Conservation (phyloP, 345 rosid species). For the Aethionema arabicum region DNA sequence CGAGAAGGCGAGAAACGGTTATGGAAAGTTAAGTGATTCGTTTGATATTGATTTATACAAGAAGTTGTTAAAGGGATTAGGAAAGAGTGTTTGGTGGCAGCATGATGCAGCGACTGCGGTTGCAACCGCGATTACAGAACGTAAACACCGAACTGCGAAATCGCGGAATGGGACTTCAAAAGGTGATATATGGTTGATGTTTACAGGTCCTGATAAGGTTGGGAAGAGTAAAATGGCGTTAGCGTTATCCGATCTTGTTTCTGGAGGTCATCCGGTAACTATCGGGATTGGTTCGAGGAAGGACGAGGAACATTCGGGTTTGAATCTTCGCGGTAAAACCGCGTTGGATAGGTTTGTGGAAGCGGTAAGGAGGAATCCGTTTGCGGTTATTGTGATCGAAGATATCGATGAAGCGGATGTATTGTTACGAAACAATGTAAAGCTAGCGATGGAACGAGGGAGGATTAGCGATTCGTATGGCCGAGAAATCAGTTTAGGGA, state of each 20-base stretch:
- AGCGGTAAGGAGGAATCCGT: slow-evolving; percentile 78
- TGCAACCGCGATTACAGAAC: slow-evolving; percentile 67
- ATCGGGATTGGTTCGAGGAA: slow-evolving; percentile 61
- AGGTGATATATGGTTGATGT: slow-evolving; percentile 83
- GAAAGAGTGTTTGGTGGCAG: slow-evolving; percentile 91
- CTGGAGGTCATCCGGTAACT: slow-evolving; percentile 52
- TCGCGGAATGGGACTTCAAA: slow-evolving; percentile 45
- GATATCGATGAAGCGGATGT: slow-evolving; percentile 84
- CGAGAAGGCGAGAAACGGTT: slow-evolving; percentile 44
- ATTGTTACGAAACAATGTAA: slow-evolving; percentile 66
- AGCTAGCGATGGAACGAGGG: slow-evolving; percentile 88
- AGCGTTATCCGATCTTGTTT: slow-evolving; percentile 62
- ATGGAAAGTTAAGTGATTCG: slow-evolving; percentile 40
- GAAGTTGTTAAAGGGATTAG: slow-evolving; percentile 76
- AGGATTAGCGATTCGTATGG: slow-evolving; percentile 86
- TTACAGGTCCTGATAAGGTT: slow-evolving; percentile 76
- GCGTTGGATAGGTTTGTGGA: slow-evolving; percentile 76
- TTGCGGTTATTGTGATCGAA: slow-evolving; percentile 76
- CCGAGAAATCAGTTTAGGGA: slow-evolving; percentile 89
- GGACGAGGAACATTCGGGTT: slow-evolving; percentile 40
- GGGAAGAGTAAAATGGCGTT: slow-evolving; percentile 93
- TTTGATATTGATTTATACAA: slow-evolving; percentile 68
- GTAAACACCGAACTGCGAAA: slow-evolving; percentile 68
- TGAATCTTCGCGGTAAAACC: slow-evolving; percentile 75
- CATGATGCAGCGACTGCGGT: slow-evolving; percentile 83